These are phyloP conservation scores for Solanum peruvianum DNA, from an alignment of 257 asterid species.

Conservation along the genomic window DNA sequence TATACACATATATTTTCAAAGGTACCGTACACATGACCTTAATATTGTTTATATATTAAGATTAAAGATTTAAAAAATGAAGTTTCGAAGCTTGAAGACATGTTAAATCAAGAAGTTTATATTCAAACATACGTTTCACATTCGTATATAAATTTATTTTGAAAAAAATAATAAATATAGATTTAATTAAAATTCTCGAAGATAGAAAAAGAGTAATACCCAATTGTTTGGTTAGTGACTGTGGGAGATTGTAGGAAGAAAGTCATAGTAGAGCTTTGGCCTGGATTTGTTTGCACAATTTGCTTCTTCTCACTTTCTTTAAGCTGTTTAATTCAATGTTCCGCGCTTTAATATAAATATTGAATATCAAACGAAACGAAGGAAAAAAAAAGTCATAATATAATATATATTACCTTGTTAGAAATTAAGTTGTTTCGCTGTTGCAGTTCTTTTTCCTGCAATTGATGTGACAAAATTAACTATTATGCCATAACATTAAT, in stretches of 20 bases:
- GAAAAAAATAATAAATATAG: neutral
- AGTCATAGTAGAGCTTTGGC: slow-evolving; percentile 2
- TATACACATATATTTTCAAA: neutral
- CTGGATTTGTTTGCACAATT: neutral
- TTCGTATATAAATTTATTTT: neutral
- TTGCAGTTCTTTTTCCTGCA: slow-evolving; percentile 50
- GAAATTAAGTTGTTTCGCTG: slow-evolving; percentile 35
- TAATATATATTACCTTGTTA: slow-evolving; percentile 33
- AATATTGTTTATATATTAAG: neutral
- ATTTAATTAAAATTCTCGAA: neutral
- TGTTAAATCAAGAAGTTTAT: neutral
- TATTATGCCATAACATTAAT: neutral
- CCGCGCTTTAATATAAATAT: too few relatives aligned
- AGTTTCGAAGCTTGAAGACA: neutral
- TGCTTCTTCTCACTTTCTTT: neutral
- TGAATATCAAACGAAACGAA: too few relatives aligned
- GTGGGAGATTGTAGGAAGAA: neutral
- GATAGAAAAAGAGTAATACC: slow-evolving; percentile 16
- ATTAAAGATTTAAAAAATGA: neutral
- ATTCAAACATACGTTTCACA: neutral
- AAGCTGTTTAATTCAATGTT: neutral
- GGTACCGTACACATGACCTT: neutral
- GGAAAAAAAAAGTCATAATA: neutral
- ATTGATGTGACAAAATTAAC: neutral
- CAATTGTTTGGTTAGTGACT: slow-evolving; percentile 13